Percentiles rank a stretch among this genome's conserved stretches.
Evolutionary conservation across 1,139 yeast species (phyloP).

Genomic region (Saccharomyces pastorianus): DNA sequence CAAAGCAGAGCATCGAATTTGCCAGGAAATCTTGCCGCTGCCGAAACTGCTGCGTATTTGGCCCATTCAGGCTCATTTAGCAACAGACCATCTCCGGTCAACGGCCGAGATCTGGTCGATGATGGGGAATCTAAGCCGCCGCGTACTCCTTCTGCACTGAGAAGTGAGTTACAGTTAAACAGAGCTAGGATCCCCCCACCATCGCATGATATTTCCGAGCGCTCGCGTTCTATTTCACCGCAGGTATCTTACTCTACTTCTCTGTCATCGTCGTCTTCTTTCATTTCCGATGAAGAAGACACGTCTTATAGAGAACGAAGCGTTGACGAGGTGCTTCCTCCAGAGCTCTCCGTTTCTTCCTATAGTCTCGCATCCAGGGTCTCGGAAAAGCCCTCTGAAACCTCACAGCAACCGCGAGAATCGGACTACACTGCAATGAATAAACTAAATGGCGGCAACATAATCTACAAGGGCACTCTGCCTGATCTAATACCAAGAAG

Average conservation of each 20-base stretch:
- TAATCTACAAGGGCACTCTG: constrained; percentile 22
- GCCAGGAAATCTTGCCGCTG: neutral
- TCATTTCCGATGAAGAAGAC: neutral
- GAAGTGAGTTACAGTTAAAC: neutral
- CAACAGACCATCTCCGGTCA: neutral
- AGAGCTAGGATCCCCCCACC: neutral
- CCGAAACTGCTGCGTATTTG: neutral
- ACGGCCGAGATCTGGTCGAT: neutral
- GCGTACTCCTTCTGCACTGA: neutral
- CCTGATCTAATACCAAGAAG: constrained; percentile 23
- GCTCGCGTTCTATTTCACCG: neutral
- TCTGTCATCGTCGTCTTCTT: neutral
- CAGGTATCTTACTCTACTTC: neutral
- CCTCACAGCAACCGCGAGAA: neutral
- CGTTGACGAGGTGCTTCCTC: neutral
- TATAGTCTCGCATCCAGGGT: neutral
- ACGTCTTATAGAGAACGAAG: neutral
- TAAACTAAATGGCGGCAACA: constrained; percentile 12
- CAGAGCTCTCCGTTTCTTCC: neutral
- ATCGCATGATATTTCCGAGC: neutral
- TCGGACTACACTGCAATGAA: constrained; percentile 10
- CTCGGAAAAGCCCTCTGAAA: too few species aligned
- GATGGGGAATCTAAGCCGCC: neutral
- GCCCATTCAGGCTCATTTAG: neutral
- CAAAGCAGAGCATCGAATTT: neutral